Percentiles rank a stretch among this genome's conserved stretches.
Evolutionary conservation across 1,284 basidiomycete genomes (phyloP).

Genomic region (Puccinia brachypodii): DNA sequence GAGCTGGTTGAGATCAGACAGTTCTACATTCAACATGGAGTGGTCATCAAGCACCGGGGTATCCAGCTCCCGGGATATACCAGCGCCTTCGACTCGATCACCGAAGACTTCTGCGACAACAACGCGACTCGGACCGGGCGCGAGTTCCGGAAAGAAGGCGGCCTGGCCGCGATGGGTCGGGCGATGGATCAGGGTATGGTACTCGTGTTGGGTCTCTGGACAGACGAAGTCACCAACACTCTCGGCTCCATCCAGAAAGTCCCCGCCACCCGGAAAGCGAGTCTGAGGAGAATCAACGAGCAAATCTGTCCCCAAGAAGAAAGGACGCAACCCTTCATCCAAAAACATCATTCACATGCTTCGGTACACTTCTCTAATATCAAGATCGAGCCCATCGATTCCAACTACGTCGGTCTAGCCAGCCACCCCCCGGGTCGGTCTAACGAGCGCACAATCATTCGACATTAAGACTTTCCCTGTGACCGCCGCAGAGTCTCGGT

Average conservation of each 20-base stretch:
- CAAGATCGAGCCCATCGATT: constrained; percentile 8
- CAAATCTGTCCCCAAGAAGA: neutral
- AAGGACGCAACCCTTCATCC: neutral
- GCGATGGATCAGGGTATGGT: constrained; percentile 29
- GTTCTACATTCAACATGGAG: constrained; percentile 16
- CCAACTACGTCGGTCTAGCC: neutral
- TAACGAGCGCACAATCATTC: neutral
- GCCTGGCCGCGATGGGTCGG: constrained; percentile 4
- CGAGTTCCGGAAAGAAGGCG: neutral
- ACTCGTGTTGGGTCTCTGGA: constrained; percentile 33
- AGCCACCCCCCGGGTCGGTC: neutral
- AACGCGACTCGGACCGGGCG: neutral
- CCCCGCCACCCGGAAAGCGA: neutral
- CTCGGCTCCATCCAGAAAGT: neutral
- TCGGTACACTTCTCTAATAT: constrained; percentile 30
- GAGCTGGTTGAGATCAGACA: constrained; percentile 16
- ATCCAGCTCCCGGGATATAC: neutral
- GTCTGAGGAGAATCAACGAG: neutral
- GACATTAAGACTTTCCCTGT: neutral
- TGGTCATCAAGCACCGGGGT: neutral
- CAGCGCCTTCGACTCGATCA: neutral
- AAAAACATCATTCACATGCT: constrained; percentile 18
- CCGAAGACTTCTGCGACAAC: neutral
- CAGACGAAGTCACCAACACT: neutral
- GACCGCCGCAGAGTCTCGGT: neutral